A percentile compares a stretch with the other conserved stretches of the same genome.
These are phyloP conservation scores for Phanerochaete carnosa DNA, from an alignment of 768 basidiomycete species.

Conservation along the genomic window DNA sequence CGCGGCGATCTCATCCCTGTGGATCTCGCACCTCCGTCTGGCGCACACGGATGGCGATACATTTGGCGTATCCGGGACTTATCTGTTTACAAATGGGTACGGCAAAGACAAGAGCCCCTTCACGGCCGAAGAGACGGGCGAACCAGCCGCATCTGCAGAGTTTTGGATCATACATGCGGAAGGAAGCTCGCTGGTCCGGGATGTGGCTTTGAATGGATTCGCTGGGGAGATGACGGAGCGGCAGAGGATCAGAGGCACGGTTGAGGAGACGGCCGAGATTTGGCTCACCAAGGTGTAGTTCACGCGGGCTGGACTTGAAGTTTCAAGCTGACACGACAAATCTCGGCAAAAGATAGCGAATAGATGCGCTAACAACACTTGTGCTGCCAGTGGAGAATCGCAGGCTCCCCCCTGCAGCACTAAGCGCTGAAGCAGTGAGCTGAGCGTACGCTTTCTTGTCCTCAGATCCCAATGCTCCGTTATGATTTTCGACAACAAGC, in stretches of 20 bases:
- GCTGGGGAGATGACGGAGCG: background rate
- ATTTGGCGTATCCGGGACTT: slow-evolving; percentile 22
- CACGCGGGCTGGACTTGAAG: no score
- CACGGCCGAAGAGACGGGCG: background rate
- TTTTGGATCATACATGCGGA: background rate
- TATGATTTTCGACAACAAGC: no score
- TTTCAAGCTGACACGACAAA: no score
- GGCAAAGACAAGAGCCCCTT: slow-evolving; percentile 32
- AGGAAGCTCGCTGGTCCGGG: background rate
- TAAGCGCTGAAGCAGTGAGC: no score
- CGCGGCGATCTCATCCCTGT: slow-evolving; percentile 31
- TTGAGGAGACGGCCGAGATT: slow-evolving; percentile 5
- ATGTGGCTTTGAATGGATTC: background rate
- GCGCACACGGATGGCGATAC: slow-evolving; percentile 14
- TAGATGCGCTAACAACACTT: no score
- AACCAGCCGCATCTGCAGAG: background rate
- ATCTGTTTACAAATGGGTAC: slow-evolving; percentile 35
- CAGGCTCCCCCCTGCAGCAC: no score
- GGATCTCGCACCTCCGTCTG: slow-evolving; percentile 37
- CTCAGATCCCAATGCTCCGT: no score
- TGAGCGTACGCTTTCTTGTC: no score
- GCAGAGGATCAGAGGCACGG: background rate
- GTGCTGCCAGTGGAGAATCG: no score
- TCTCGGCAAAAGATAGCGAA: no score
- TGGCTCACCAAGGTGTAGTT: slow-evolving; percentile 1